Conservation (phyloP, 805 yeast species). For the Candida germanica region DNA sequence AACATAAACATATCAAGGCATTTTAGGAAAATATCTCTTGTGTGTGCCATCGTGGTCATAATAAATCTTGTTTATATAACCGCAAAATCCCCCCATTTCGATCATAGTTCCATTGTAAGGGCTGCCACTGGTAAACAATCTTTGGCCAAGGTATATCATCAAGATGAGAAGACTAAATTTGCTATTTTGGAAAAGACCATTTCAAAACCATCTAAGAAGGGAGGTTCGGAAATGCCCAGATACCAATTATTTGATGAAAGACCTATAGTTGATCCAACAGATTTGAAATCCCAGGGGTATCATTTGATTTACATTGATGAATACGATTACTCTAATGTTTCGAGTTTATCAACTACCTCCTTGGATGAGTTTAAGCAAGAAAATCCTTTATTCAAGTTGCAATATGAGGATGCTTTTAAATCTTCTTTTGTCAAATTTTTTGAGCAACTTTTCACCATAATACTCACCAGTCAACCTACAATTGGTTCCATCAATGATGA, state of each 20-base stretch:
- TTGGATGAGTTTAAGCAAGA: background rate
- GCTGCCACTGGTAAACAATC: background rate
- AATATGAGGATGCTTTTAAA: slow-evolving; percentile 9
- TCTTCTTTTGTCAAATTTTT: slow-evolving; percentile 16
- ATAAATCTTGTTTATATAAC: slow-evolving; percentile 1
- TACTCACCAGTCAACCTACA: slow-evolving; percentile 22
- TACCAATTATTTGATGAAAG: background rate
- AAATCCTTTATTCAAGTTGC: slow-evolving; percentile 6
- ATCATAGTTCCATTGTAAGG: background rate
- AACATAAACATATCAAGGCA: slow-evolving; percentile 1
- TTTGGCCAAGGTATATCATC: slow-evolving; percentile 7
- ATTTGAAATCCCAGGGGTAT: slow-evolving; percentile 1
- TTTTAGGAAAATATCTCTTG: background rate
- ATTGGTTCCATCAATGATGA: slow-evolving; percentile 22
- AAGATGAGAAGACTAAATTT: slow-evolving; percentile 9
- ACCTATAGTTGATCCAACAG: slow-evolving; percentile 5
- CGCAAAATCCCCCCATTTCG: background rate
- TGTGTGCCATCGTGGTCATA: background rate
- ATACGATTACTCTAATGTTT: slow-evolving; percentile 10
- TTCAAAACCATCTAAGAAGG: background rate
- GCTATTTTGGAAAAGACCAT: slow-evolving; percentile 7
- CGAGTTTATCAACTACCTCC: background rate
- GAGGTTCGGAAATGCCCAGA: background rate
- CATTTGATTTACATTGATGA: slow-evolving; percentile 8
- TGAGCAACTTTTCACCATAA: slow-evolving; percentile 14